phyloP scores from a whole-genome alignment of 1,284 basidiomycete species.

The Sanghuangporus baumii region DNA sequence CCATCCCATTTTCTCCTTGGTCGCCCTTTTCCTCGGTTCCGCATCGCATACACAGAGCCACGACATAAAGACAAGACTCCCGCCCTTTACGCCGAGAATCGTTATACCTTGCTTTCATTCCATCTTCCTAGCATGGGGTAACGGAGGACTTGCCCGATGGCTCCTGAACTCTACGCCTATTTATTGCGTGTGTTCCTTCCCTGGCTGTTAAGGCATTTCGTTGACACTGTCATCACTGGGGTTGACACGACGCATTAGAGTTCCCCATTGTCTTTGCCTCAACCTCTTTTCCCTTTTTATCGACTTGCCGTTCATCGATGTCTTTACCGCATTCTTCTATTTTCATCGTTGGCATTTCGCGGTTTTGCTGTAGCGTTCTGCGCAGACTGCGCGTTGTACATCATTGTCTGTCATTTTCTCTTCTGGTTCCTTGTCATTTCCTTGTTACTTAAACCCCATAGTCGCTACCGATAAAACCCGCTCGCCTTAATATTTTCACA shows the following conservation, averaged over 20 bases:
- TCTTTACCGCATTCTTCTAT: conserved; percentile 7
- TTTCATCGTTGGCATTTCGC: conserved; percentile 9
- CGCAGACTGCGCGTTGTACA: conserved; percentile 14
- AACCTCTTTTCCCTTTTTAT: not conserved
- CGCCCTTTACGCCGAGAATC: not conserved
- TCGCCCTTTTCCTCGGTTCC: not conserved
- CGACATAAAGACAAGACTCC: not conserved
- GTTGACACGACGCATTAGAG: not conserved
- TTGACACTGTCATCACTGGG: not conserved
- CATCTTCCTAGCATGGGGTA: not conserved
- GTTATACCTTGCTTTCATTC: conserved; percentile 13
- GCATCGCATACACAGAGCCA: not conserved
- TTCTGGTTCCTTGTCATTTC: not conserved
- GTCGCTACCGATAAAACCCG: not conserved
- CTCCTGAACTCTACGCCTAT: conserved; percentile 6
- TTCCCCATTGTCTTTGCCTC: not conserved
- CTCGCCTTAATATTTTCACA: conserved; percentile 1
- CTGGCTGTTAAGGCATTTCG: not conserved
- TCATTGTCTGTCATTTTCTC: conserved; percentile 6
- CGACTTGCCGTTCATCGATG: not conserved
- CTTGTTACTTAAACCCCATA: not conserved
- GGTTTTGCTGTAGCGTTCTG: conserved; percentile 11
- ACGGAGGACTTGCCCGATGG: not conserved
- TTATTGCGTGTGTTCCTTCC: not conserved
- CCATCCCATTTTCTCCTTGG: not conserved